Percentiles rank a stretch among this genome's conserved stretches.
Conservation (phyloP, 1,284 basidiomycete species). For the Phylloboletellus chloephorus region DNA sequence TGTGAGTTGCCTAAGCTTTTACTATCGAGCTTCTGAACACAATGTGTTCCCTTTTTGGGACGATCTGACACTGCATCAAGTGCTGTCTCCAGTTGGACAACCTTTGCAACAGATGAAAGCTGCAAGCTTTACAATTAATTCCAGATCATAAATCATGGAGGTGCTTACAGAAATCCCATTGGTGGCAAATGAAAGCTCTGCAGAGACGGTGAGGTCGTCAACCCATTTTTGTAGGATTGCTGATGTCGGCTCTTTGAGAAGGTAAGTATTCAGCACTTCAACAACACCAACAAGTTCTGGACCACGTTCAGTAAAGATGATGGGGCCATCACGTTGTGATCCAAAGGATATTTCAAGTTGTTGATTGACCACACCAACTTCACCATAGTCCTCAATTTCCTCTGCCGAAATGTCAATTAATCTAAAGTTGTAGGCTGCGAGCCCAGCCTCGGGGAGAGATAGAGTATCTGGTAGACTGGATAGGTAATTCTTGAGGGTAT, state of each 20-base stretch:
- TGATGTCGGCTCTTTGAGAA: not conserved
- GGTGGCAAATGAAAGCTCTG: too few species aligned
- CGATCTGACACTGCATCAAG: too few species aligned
- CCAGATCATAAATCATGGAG: too few species aligned
- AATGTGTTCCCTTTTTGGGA: too few species aligned
- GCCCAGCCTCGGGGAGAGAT: not conserved
- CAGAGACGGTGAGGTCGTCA: too few species aligned
- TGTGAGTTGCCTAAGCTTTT: not conserved
- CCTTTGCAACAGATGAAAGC: too few species aligned
- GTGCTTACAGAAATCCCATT: too few species aligned
- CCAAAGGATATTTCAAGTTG: slow-evolving; percentile 1
- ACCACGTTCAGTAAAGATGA: not conserved
- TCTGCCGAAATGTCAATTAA: not conserved
- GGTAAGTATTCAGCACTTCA: not conserved
- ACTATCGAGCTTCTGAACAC: not conserved
- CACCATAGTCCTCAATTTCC: not conserved
- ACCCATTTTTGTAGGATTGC: slow-evolving; percentile 8
- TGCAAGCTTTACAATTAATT: too few species aligned
- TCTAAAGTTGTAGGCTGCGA: not conserved
- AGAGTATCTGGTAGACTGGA: not conserved
- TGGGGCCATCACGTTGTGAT: not conserved
- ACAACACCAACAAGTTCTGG: slow-evolving; percentile 1
- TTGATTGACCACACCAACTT: not conserved
- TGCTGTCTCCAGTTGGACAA: too few species aligned
- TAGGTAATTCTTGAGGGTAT: slow-evolving; percentile 1